A percentile compares a stretch with the other conserved stretches of the same genome.
phyloP scores from a whole-genome alignment of 306 rosid genomes.

The Rubus parviflorus region DNA sequence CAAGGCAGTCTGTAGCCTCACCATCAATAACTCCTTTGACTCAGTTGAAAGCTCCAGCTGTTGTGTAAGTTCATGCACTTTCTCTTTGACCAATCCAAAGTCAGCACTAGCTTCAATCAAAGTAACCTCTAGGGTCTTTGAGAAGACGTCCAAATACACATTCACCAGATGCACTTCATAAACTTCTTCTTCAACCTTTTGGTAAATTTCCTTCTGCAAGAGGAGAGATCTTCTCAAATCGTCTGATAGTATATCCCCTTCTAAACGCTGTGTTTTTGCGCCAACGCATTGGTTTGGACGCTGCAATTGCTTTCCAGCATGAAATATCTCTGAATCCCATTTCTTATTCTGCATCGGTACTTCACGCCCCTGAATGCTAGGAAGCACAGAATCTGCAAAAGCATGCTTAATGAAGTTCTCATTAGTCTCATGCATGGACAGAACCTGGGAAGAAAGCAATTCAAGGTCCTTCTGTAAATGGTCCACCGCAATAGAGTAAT shows the following conservation, averaged over 20 bases:
- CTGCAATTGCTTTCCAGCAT: constrained; percentile 39
- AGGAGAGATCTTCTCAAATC: constrained; percentile 74
- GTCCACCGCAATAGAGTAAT: constrained; percentile 92
- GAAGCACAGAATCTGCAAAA: constrained; percentile 61
- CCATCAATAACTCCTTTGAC: constrained; percentile 67
- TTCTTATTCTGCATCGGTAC: constrained; percentile 43
- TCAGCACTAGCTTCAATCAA: constrained; percentile 68
- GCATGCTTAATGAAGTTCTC: constrained; percentile 85
- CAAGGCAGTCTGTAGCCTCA: constrained; percentile 64
- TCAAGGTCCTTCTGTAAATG: constrained; percentile 98
- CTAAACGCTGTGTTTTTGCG: constrained; percentile 51
- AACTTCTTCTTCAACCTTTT: constrained; percentile 88
- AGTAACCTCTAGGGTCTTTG: constrained; percentile 75
- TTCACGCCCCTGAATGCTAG: constrained; percentile 43
- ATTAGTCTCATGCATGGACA: constrained; percentile 87
- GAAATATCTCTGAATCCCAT: constrained; percentile 45
- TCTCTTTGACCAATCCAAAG: constrained; percentile 50
- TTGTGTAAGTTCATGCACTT: constrained; percentile 59
- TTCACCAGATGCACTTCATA: constrained; percentile 66
- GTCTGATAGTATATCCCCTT: constrained; percentile 53
- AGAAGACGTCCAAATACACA: constrained; percentile 77
- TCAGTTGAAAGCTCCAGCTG: constrained; percentile 67
- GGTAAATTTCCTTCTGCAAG: constrained; percentile 76
- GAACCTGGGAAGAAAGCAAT: constrained; percentile 80
- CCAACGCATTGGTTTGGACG: constrained; percentile 47